These are phyloP conservation scores for Pythium phragmitis DNA, from an alignment of 352 stramenopile genomes.

Conservation along the genomic window DNA sequence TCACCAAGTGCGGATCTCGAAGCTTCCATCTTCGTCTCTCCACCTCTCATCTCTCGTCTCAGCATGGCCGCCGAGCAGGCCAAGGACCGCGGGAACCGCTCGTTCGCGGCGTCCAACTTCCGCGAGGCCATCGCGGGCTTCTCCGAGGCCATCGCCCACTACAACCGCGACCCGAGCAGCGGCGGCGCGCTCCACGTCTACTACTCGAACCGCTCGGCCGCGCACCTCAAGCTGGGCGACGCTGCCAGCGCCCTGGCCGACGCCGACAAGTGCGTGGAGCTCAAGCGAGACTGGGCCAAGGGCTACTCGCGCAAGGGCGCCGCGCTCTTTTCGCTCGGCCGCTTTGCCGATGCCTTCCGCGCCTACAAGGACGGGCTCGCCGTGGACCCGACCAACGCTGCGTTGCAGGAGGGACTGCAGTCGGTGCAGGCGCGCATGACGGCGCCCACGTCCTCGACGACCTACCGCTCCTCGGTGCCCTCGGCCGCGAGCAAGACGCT, in stretches of 20 bases:
- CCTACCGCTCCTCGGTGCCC: slow-evolving; percentile 13
- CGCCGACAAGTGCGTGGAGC: slow-evolving; percentile 73
- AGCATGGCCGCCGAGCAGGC: slow-evolving; percentile 83
- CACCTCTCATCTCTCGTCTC: background rate
- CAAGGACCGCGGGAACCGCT: slow-evolving; percentile 84
- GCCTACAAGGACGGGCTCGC: slow-evolving; percentile 79
- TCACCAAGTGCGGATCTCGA: slow-evolving; percentile 3
- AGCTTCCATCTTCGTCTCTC: slow-evolving; percentile 7
- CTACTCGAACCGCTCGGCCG: slow-evolving; percentile 84
- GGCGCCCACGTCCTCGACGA: slow-evolving; percentile 18
- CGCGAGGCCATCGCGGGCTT: slow-evolving; percentile 68
- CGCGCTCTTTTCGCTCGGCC: slow-evolving; percentile 63
- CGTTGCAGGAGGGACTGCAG: slow-evolving; percentile 68
- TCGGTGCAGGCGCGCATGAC: slow-evolving; percentile 54
- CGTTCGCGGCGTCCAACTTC: slow-evolving; percentile 71
- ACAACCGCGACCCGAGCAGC: slow-evolving; percentile 27
- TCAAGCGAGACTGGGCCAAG: slow-evolving; percentile 82
- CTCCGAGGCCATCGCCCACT: slow-evolving; percentile 75
- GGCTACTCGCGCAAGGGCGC: slow-evolving; percentile 85
- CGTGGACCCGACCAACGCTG: slow-evolving; percentile 58
- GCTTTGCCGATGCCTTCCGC: slow-evolving; percentile 68
- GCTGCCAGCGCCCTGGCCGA: slow-evolving; percentile 65
- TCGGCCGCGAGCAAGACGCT: slow-evolving; percentile 37
- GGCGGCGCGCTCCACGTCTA: slow-evolving; percentile 47
- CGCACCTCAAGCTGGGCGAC: slow-evolving; percentile 79